phyloP scores from a whole-genome alignment of 805 yeast species.

The Brettanomyces custersianus region DNA sequence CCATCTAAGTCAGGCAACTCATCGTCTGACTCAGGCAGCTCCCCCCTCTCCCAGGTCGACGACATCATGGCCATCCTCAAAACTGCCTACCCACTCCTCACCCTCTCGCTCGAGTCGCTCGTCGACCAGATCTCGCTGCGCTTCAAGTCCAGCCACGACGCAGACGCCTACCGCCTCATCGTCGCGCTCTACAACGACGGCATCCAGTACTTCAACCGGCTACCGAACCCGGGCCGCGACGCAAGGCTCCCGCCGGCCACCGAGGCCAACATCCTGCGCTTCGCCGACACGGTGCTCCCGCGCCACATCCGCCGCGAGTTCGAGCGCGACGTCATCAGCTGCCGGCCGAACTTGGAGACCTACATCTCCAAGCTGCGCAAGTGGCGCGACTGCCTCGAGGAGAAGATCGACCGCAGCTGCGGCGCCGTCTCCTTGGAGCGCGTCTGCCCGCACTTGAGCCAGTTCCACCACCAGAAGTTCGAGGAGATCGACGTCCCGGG shows the following conservation, averaged over 20 bases:
- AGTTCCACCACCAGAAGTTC: conserved; percentile 95
- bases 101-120: conserved; percentile 85
- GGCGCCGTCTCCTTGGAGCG: conserved; percentile 76
- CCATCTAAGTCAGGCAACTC: too few species aligned
- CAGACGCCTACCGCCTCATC: conserved; percentile 89
- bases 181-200: conserved; percentile 92
- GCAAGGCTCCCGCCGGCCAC: conserved; percentile 86
- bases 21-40: too few species aligned
- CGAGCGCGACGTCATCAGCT: conserved; percentile 79
- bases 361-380: conserved; percentile 75
- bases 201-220: conserved; percentile 77
- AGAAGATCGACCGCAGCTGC: conserved; percentile 79
- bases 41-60: conserved; percentile 77
- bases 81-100: conserved; percentile 91
- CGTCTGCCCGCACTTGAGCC: conserved; percentile 89
- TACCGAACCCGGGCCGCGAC: conserved; percentile 81
- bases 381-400: conserved; percentile 92
- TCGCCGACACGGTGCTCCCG: conserved; percentile 90
- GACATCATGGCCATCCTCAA: conserved; percentile 92
- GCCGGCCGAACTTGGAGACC: conserved; percentile 81
- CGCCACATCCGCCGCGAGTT: conserved; percentile 83
- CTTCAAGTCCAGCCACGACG: conserved; percentile 90
- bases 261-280: conserved; percentile 76
- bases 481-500: conserved; percentile 98
- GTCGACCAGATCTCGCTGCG: conserved; percentile 94